phyloP scores from a whole-genome alignment of 192 early-diverging fungal genomes.

The Podochytrium sp. region DNA sequence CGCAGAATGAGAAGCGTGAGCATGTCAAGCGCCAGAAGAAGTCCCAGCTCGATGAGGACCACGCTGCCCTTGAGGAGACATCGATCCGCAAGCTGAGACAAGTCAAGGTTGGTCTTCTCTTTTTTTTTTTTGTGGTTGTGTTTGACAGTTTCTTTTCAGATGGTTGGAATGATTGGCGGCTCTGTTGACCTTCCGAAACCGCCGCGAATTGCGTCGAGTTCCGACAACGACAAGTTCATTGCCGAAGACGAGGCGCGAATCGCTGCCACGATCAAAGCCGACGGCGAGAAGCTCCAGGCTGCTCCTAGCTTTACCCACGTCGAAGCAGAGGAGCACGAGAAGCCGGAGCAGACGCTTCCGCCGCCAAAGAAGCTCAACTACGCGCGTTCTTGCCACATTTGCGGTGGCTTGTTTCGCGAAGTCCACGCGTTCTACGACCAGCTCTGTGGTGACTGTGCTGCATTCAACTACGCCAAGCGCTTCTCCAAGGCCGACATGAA shows the following conservation, averaged over 20 bases:
- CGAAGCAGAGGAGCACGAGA: slow-evolving; percentile 1
- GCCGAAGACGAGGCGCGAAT: slow-evolving; percentile 39
- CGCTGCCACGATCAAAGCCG: neutral
- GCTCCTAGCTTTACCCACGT: slow-evolving; percentile 18
- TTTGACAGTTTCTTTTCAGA: neutral
- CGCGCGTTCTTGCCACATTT: slow-evolving; percentile 53
- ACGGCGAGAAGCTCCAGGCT: neutral
- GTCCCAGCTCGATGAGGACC: slow-evolving; percentile 38
- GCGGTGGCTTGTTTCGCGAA: slow-evolving; percentile 39
- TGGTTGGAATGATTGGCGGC: slow-evolving; percentile 51
- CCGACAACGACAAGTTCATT: slow-evolving; percentile 39
- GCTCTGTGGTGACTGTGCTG: slow-evolving; percentile 55
- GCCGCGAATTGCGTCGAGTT: slow-evolving; percentile 35
- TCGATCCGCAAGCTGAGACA: slow-evolving; percentile 49
- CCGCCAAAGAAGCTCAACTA: slow-evolving; percentile 46
- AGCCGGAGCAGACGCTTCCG: neutral
- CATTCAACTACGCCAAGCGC: slow-evolving; percentile 55
- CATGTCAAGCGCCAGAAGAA: slow-evolving; percentile 23
- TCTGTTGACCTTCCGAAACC: slow-evolving; percentile 41
- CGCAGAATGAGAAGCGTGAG: slow-evolving; percentile 35
- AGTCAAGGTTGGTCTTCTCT: slow-evolving; percentile 12
- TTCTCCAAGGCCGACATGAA: slow-evolving; percentile 49
- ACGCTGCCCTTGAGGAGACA: slow-evolving; percentile 29
- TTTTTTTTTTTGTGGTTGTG: neutral
- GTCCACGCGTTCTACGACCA: slow-evolving; percentile 62